These are phyloP conservation scores for Geoglossum glabrum DNA, from an alignment of 495 filamentous ascomycete species.

Conservation along the genomic window DNA sequence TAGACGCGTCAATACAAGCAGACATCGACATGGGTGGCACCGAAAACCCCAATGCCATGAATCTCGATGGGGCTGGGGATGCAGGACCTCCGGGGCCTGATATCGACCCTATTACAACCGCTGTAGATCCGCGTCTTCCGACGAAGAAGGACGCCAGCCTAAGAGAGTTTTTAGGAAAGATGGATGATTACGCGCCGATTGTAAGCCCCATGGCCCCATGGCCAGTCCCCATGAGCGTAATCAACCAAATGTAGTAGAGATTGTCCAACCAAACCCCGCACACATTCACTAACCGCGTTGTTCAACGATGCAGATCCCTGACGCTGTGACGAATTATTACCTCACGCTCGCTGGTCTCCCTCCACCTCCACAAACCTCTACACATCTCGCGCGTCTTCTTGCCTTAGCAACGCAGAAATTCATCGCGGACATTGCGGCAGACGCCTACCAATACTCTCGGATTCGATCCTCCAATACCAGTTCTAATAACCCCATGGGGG, in stretches of 20 bases:
- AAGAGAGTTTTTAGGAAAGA: constrained; percentile 78
- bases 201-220: constrained; percentile 29
- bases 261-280: background rate
- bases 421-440: constrained; percentile 88
- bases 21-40: constrained; percentile 6
- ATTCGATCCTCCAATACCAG: constrained; percentile 75
- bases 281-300: constrained; percentile 6
- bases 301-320: constrained; percentile 53
- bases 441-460: constrained; percentile 91
- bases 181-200: constrained; percentile 97
- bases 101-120: background rate
- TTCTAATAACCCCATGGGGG: constrained; percentile 74
- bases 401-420: constrained; percentile 95
- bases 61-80: constrained; percentile 5
- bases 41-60: background rate
- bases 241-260: background rate
- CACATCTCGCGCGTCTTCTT: constrained; percentile 75
- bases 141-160: constrained; percentile 79
- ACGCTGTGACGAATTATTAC: constrained; percentile 95
- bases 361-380: constrained; percentile 67
- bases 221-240: background rate
- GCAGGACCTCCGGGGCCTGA: background rate
- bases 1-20: constrained; percentile 5
- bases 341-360: constrained; percentile 87
- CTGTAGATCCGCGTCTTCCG: constrained; percentile 21